phyloP scores from a whole-genome alignment of 495 filamentous ascomycete species.

The Patellaria atrata region DNA sequence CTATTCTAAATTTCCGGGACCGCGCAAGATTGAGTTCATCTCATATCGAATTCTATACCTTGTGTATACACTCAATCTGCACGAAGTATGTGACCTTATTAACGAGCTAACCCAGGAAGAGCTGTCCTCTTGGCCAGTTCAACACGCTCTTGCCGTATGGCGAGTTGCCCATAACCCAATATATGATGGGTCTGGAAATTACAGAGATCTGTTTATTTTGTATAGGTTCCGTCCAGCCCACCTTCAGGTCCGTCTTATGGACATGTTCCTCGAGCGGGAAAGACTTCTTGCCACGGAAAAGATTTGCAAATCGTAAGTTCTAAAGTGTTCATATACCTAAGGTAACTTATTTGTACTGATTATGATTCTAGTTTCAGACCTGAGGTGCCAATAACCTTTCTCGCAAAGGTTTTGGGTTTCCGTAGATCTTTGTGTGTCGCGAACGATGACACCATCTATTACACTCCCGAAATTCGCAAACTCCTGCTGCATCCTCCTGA shows the following conservation, averaged over 20 bases:
- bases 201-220: slow-evolving; percentile 90
- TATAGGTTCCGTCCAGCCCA: slow-evolving; percentile 90
- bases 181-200: slow-evolving; percentile 97
- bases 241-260: slow-evolving; percentile 97
- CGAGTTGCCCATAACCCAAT: too few species aligned
- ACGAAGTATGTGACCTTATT: slow-evolving; percentile 92
- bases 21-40: slow-evolving; percentile 90
- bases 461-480: too few species aligned
- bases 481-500: too few species aligned
- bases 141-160: slow-evolving; percentile 82
- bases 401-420: slow-evolving; percentile 94
- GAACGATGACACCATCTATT: too few species aligned
- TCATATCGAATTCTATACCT: slow-evolving; percentile 99
- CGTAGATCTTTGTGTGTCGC: too few species aligned
- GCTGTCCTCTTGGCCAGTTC: slow-evolving; percentile 67
- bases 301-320: slow-evolving; percentile 89
- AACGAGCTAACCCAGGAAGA: slow-evolving; percentile 96
- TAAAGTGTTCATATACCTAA: slow-evolving; percentile 22
- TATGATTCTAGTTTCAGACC: slow-evolving; percentile 60
- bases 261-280: slow-evolving; percentile 94
- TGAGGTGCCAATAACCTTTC: slow-evolving; percentile 74
- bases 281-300: slow-evolving; percentile 75
- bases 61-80: slow-evolving; percentile 96
- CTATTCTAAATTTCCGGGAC: slow-evolving; percentile 72
- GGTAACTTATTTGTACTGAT: slow-evolving; percentile 16